These are phyloP conservation scores for Caryopteris hybrid DNA, from an alignment of 305 asterid genomes.

Conservation along the genomic window DNA sequence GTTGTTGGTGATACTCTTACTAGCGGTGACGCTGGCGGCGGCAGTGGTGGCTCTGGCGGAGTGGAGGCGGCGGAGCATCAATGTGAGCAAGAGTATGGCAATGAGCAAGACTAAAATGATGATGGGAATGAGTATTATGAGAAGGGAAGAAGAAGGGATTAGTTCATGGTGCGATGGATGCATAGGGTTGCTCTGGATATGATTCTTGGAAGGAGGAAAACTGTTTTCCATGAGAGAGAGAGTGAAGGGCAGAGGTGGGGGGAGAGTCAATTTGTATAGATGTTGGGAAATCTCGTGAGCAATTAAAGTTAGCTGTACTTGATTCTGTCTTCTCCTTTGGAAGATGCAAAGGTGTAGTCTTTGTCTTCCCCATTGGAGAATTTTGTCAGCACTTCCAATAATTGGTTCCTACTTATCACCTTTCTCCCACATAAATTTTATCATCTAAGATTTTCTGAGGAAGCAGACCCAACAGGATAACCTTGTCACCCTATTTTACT, in stretches of 20 bases:
- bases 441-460: conserved; percentile 17
- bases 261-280: neutral
- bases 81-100: conserved; percentile 39
- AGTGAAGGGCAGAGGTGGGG: neutral
- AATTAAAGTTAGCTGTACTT: conserved; percentile 17
- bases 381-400: conserved; percentile 14
- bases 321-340: conserved; percentile 36
- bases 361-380: conserved; percentile 24
- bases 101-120: conserved; percentile 48
- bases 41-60: conserved; percentile 11
- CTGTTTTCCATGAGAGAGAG: conserved; percentile 11
- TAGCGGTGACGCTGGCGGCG: neutral
- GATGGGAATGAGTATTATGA: conserved; percentile 50
- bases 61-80: conserved; percentile 56
- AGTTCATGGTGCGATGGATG: conserved; percentile 26
- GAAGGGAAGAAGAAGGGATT: conserved; percentile 48
- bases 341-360: conserved; percentile 38
- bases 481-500: too few species aligned
- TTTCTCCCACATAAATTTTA: conserved; percentile 27
- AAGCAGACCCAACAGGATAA: conserved; percentile 10
- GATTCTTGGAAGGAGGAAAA: conserved; percentile 10
- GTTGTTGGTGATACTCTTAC: conserved; percentile 24
- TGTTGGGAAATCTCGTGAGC: conserved; percentile 29
- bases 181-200: conserved; percentile 13
- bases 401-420: conserved; percentile 1